Conservation (phyloP, 805 yeast species). For the Alloascoidea africana region DNA sequence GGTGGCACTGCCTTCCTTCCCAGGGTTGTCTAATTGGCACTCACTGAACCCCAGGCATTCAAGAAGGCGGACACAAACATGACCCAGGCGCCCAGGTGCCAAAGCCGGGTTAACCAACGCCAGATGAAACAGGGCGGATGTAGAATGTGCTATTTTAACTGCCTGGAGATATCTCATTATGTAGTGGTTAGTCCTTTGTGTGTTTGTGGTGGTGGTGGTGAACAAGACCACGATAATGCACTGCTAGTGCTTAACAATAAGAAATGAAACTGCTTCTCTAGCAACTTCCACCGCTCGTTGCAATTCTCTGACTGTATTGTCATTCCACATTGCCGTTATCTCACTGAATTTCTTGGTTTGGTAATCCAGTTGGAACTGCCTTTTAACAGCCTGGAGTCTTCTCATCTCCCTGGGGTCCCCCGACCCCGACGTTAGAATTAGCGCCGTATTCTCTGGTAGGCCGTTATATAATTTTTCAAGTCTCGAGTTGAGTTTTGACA, state of each 20-base stretch:
- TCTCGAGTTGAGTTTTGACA: slow-evolving; percentile 24
- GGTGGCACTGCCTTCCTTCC: too few species aligned
- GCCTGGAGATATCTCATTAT: too few species aligned
- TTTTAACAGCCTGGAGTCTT: slow-evolving; percentile 27
- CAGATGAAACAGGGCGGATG: too few species aligned
- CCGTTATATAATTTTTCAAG: slow-evolving; percentile 31
- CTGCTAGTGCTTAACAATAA: slow-evolving; percentile 25
- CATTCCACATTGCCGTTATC: slow-evolving; percentile 35
- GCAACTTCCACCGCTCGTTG: slow-evolving; percentile 33
- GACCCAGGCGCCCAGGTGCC: too few species aligned
- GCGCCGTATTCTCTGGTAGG: slow-evolving; percentile 42
- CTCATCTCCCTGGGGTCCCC: slow-evolving; percentile 37
- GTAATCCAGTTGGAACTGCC: slow-evolving; percentile 27
- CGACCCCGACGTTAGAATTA: slow-evolving; percentile 47
- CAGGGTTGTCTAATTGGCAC: too few species aligned
- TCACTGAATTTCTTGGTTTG: slow-evolving; percentile 26
- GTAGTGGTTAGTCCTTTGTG: too few species aligned
- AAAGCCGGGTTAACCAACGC: too few species aligned
- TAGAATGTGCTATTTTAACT: too few species aligned
- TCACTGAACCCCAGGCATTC: too few species aligned
- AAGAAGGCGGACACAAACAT: too few species aligned
- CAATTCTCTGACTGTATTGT: slow-evolving; percentile 30
- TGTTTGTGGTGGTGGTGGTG: too few species aligned
- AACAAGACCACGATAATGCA: too few species aligned
- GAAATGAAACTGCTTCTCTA: slow-evolving; percentile 42